A percentile compares a stretch with the other conserved stretches of the same genome.
Evolutionary conservation across 2,329 filamentous ascomycete species (phyloP).

Genomic region (Fusarium nygamai): DNA sequence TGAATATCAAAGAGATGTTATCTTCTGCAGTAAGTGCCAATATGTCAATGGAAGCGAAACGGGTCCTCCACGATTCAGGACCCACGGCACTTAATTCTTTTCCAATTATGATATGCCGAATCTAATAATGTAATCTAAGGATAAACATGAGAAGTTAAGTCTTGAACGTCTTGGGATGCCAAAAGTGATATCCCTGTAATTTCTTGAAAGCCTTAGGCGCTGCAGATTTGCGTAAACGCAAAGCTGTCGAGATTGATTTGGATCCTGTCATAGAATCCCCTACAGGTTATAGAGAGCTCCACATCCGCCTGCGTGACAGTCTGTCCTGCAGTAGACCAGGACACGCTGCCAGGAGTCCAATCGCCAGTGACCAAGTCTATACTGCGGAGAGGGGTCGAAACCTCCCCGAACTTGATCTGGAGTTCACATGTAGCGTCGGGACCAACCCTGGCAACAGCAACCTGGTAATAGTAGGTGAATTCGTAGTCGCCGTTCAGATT

Average conservation of each 20-base stretch:
- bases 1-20: accelerated
- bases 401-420: not conserved
- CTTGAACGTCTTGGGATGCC: accelerated
- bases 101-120: not conserved
- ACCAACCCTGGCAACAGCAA: not conserved
- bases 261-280: not conserved
- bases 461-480: not conserved
- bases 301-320: not conserved
- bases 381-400: not conserved
- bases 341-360: not conserved
- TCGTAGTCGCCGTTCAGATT: not conserved
- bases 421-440: not conserved
- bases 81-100: accelerated
- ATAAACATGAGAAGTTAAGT: not conserved
- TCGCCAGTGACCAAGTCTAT: not conserved
- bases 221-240: not conserved
- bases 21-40: not conserved
- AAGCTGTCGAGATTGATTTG: not conserved
- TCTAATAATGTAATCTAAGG: no score
- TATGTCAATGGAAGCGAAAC: not conserved
- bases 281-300: not conserved
- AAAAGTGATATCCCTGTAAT: accelerated
- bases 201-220: not conserved
- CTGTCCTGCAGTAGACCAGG: not conserved
- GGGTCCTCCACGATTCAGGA: not conserved